Conservation (phyloP, 495 filamentous ascomycete species). For the Beverwykella pulmonaria region DNA sequence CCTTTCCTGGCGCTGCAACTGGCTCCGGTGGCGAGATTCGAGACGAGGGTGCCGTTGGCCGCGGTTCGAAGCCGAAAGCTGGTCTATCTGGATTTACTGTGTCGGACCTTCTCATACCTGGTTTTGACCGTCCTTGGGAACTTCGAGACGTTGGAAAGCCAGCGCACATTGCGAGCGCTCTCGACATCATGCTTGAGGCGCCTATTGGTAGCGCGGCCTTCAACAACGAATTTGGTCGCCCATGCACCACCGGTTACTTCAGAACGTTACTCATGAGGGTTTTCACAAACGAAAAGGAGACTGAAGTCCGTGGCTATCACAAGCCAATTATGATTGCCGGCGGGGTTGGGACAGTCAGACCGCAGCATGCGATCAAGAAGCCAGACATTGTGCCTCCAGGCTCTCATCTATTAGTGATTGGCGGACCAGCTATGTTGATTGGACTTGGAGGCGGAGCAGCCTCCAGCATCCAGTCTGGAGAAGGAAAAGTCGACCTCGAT, state of each 20-base stretch:
- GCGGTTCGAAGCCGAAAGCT: slow-evolving; percentile 90
- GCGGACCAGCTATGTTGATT: slow-evolving; percentile 96
- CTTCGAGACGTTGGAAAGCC: slow-evolving; percentile 79
- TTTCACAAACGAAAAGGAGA: slow-evolving; percentile 59
- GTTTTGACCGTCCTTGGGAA: slow-evolving; percentile 82
- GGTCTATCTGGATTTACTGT: slow-evolving; percentile 92
- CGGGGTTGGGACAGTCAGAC: slow-evolving; percentile 92
- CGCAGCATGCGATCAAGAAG: slow-evolving; percentile 85
- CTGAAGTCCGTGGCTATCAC: slow-evolving; percentile 87
- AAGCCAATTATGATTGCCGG: slow-evolving; percentile 99
- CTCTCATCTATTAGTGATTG: slow-evolving; percentile 86
- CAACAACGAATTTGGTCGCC: slow-evolving; percentile 98
- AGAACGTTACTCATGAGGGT: slow-evolving; percentile 76
- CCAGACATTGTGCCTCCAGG: slow-evolving; percentile 75
- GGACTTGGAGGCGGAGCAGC: slow-evolving; percentile 94
- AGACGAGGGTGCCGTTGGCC: slow-evolving; percentile 91
- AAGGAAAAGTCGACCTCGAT: slow-evolving; percentile 86
- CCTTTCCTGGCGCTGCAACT: slow-evolving; percentile 83
- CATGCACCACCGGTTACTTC: slow-evolving; percentile 86
- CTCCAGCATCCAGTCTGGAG: slow-evolving; percentile 84
- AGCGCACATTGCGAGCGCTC: slow-evolving; percentile 83
- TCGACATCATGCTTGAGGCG: slow-evolving; percentile 97
- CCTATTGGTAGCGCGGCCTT: slow-evolving; percentile 92
- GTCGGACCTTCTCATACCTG: slow-evolving; percentile 88
- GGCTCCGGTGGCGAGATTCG: slow-evolving; percentile 93